Percentiles rank a stretch among this genome's conserved stretches.
Conservation (phyloP, 257 asterid species). For the Scutellaria galericulata region DNA sequence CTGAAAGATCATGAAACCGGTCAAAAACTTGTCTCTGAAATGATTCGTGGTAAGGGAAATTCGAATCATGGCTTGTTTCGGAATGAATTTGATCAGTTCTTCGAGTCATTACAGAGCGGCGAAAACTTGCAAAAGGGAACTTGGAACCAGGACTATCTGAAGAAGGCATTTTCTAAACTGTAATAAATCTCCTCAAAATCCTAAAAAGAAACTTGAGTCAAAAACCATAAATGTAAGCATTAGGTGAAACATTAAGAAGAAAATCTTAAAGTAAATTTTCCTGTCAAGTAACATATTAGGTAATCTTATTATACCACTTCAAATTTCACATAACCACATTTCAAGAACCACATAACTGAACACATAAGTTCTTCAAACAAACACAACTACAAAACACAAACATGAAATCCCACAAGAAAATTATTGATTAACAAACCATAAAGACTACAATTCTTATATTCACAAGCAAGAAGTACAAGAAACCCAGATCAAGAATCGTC, state of each 20-base stretch:
- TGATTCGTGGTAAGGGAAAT: constrained; percentile 47
- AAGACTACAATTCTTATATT: constrained; percentile 18
- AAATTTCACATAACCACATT: constrained; percentile 18
- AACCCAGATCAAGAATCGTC: constrained; percentile 51
- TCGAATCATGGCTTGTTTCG: constrained; percentile 54
- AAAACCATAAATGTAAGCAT: neutral
- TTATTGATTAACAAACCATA: constrained; percentile 5
- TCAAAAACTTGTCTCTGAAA: constrained; percentile 62
- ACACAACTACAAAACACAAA: constrained; percentile 24
- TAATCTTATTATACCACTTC: constrained; percentile 15
- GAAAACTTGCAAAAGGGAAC: constrained; percentile 78
- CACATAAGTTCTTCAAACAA: constrained; percentile 12
- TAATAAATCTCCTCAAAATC: constrained; percentile 38
- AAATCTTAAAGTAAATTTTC: neutral
- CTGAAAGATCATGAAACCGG: constrained; percentile 63
- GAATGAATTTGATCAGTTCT: constrained; percentile 71
- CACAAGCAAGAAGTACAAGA: constrained; percentile 19
- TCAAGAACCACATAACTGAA: constrained; percentile 23
- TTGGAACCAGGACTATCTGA: constrained; percentile 62
- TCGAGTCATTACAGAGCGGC: constrained; percentile 68
- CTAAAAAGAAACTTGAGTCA: constrained; percentile 18
- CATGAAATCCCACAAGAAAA: constrained; percentile 30
- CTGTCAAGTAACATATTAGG: neutral
- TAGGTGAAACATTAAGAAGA: neutral
- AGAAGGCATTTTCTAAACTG: constrained; percentile 67